Evolutionary conservation across 176 grass and related monocot species (phyloP).

Genomic region (Carex kokanica): DNA sequence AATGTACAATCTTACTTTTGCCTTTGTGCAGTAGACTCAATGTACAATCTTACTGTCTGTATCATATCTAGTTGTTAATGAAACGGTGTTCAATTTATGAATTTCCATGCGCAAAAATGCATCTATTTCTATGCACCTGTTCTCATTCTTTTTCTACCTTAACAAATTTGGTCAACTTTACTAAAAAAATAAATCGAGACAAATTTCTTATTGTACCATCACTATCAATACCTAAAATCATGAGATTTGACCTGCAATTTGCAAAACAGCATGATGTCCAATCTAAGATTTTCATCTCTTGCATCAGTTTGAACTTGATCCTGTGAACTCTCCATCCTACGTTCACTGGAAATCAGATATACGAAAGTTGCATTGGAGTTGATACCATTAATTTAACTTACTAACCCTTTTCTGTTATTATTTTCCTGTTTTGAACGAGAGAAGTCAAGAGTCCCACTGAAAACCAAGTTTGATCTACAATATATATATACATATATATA

Average conservation of each 20-base stretch:
- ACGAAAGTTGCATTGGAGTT: neutral
- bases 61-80: neutral
- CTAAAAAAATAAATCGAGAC: neutral
- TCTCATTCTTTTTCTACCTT: neutral
- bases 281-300: neutral
- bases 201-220: neutral
- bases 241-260: neutral
- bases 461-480: too few species aligned
- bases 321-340: neutral
- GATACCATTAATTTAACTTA: neutral
- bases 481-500: too few species aligned
- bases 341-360: neutral
- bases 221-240: slow-evolving; percentile 15
- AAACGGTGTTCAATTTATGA: neutral
- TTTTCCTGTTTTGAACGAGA: neutral
- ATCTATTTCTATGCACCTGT: neutral
- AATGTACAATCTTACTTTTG: neutral
- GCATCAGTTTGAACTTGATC: neutral
- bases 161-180: too few species aligned
- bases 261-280: neutral
- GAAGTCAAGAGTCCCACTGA: neutral
- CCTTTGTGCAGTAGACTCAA: slow-evolving; percentile 2
- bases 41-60: slow-evolving; percentile 7
- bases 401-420: neutral
- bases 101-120: neutral